phyloP scores from a whole-genome alignment of 192 early-diverging fungal genomes.

The Rhizophagus sp. region DNA sequence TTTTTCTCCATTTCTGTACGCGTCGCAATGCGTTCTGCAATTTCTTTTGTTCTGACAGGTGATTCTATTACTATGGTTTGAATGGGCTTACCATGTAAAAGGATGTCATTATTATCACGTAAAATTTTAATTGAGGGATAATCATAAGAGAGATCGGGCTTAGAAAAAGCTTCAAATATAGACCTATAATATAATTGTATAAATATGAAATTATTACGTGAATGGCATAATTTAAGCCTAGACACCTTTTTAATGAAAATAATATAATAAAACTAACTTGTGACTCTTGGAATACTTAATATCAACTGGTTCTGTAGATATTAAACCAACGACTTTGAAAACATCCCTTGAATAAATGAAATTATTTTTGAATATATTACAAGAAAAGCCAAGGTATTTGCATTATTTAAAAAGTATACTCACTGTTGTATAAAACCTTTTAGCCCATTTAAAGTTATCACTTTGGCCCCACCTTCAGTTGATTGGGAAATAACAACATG shows the following conservation, averaged over 20 bases:
- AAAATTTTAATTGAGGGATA: slow-evolving; percentile 21
- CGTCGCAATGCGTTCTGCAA: background rate
- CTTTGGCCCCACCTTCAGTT: background rate
- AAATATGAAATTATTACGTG: background rate
- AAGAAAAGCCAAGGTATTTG: background rate
- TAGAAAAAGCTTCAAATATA: slow-evolving; percentile 14
- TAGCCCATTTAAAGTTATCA: slow-evolving; percentile 18
- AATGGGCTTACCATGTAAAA: slow-evolving; percentile 22
- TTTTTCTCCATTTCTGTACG: slow-evolving; percentile 8
- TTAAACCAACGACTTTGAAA: background rate
- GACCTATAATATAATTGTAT: background rate
- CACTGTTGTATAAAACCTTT: slow-evolving; percentile 23
- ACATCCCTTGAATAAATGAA: background rate
- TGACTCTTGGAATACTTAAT: slow-evolving; percentile 1
- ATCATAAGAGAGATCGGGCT: slow-evolving; percentile 11
- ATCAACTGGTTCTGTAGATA: slow-evolving; percentile 3
- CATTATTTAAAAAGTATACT: background rate
- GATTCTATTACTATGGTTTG: slow-evolving; percentile 24
- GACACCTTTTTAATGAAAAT: background rate
- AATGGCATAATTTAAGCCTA: background rate
- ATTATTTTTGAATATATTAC: background rate
- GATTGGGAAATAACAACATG: slow-evolving; percentile 17
- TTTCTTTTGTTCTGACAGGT: slow-evolving; percentile 5
- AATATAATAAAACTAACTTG: slow-evolving; percentile 2
- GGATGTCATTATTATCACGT: slow-evolving; percentile 4